Percentiles rank a stretch among this genome's conserved stretches.
These are phyloP conservation scores for Cladosporium sp. DNA, from an alignment of 2,329 filamentous ascomycete genomes.

Conservation along the genomic window DNA sequence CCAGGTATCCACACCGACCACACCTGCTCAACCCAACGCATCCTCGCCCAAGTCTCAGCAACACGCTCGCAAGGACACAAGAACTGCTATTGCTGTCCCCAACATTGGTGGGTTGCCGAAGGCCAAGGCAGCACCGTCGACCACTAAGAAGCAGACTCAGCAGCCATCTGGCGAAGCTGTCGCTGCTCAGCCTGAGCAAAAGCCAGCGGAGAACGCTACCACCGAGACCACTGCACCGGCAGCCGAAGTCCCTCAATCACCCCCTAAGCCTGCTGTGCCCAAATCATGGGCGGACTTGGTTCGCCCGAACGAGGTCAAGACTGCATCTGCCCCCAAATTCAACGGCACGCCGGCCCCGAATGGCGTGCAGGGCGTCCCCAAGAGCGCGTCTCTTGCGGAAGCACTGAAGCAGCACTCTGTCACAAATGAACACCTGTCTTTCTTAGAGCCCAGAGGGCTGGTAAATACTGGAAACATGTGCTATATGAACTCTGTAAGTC, in stretches of 20 bases:
- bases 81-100: conserved; percentile 48
- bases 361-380: conserved; percentile 41
- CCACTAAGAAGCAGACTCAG: conserved; percentile 30
- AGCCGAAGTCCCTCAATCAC: conserved; percentile 38
- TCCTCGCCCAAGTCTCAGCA: conserved; percentile 29
- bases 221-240: conserved; percentile 16
- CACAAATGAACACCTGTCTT: conserved; percentile 64
- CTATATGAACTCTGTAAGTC: conserved; percentile 97
- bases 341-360: conserved; percentile 24
- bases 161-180: neutral
- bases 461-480: conserved; percentile 99
- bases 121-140: conserved; percentile 40
- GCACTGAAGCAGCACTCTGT: conserved; percentile 71
- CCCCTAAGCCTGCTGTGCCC: conserved; percentile 34
- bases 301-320: conserved; percentile 42
- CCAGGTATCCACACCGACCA: conserved; percentile 45
- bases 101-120: conserved; percentile 48
- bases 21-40: conserved; percentile 33
- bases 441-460: conserved; percentile 87
- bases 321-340: conserved; percentile 26
- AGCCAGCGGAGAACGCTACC: neutral
- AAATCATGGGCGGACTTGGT: conserved; percentile 69
- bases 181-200: neutral
- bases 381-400: conserved; percentile 61
- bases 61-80: conserved; percentile 37